Percentiles rank a stretch among this genome's conserved stretches.
Evolutionary conservation across 176 grass and related monocot genomes (phyloP).

Genomic region (Cymbopogon citratus): DNA sequence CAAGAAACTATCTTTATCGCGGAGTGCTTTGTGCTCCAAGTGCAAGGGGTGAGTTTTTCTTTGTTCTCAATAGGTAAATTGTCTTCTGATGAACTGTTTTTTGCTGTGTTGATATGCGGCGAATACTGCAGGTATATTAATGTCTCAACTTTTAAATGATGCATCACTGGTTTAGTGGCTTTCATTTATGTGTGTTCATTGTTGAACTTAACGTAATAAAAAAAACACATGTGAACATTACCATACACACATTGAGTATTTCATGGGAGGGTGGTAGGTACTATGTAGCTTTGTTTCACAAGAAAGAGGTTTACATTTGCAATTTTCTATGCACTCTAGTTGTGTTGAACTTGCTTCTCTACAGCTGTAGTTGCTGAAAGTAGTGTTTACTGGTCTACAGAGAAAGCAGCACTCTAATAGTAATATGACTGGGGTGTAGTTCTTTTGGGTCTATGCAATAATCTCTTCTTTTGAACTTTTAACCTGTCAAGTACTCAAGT

Average conservation of each 20-base stretch:
- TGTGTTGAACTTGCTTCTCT: slow-evolving; percentile 1
- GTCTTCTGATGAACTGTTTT: neutral
- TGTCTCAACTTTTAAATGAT: neutral
- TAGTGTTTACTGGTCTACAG: neutral
- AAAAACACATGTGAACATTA: neutral
- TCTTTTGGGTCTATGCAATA: neutral
- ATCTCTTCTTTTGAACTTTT: neutral
- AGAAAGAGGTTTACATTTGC: neutral
- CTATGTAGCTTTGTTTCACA: neutral
- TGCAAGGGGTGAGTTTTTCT: slow-evolving; percentile 74
- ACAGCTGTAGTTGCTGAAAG: neutral
- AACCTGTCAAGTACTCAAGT: neutral
- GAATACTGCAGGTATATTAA: neutral
- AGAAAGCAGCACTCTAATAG: neutral
- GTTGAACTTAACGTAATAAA: neutral
- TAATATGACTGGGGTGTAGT: neutral
- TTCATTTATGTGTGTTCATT: neutral
- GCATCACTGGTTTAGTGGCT: neutral
- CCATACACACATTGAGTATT: neutral
- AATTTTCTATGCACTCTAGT: neutral
- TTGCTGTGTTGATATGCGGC: slow-evolving; percentile 3
- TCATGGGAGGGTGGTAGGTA: neutral
- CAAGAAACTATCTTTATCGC: slow-evolving; percentile 80
- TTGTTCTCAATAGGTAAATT: neutral
- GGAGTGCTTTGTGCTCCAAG: slow-evolving; percentile 67